A percentile compares a stretch with the other conserved stretches of the same genome.
These are phyloP conservation scores for Pythium rishiriense DNA, from an alignment of 352 stramenopile genomes.

Conservation along the genomic window DNA sequence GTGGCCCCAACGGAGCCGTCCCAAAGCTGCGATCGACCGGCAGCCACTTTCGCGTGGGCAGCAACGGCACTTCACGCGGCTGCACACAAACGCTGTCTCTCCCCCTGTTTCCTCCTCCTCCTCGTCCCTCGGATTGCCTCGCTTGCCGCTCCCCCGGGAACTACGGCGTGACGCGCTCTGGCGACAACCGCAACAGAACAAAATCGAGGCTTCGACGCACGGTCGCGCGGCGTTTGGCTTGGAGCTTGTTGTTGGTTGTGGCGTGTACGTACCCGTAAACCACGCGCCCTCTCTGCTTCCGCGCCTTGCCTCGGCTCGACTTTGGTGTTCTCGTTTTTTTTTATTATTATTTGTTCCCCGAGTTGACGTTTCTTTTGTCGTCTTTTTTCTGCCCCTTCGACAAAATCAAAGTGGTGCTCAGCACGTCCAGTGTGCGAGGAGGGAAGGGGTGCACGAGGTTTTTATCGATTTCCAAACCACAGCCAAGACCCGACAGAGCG, in stretches of 20 bases:
- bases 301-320: slow-evolving; percentile 1
- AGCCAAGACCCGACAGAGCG: not conserved
- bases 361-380: slow-evolving; percentile 27
- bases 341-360: slow-evolving; percentile 2
- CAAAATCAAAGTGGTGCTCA: not conserved
- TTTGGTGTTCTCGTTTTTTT: slow-evolving; percentile 13
- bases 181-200: not conserved
- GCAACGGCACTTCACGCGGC: not conserved
- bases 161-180: not conserved
- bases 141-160: not conserved
- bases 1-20: not conserved
- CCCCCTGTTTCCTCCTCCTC: not conserved
- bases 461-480: slow-evolving; percentile 13
- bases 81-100: not conserved
- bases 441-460: slow-evolving; percentile 1
- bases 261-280: slow-evolving; percentile 8
- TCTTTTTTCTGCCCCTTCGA: slow-evolving; percentile 17
- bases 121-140: not conserved
- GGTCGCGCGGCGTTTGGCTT: not conserved
- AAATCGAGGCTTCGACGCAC: slow-evolving; percentile 1
- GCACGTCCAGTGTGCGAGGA: not conserved
- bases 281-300: not conserved
- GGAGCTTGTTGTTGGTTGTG: not conserved
- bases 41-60: not conserved
- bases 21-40: not conserved